phyloP scores from a whole-genome alignment of 345 rosid species.

The Gossypioides kirkii region DNA sequence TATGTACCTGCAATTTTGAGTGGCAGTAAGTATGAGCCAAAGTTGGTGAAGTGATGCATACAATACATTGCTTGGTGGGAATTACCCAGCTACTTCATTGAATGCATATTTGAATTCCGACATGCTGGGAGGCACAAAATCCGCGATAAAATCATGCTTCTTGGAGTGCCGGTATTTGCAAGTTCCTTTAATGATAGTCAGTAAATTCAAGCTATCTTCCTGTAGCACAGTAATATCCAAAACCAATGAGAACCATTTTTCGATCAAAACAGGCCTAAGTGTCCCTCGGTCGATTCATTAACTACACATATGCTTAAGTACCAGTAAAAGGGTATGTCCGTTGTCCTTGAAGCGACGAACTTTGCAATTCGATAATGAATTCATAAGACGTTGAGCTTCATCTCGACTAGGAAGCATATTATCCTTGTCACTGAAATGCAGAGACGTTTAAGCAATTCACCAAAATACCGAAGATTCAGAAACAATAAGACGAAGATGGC shows the following conservation, averaged over 20 bases:
- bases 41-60: not conserved
- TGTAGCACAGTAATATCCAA: not conserved
- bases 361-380: not conserved
- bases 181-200: slow-evolving; percentile 3
- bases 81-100: not conserved
- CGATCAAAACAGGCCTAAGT: not conserved
- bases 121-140: not conserved
- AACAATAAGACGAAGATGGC: not conserved
- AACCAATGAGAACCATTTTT: not conserved
- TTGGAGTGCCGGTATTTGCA: not conserved
- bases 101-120: not conserved
- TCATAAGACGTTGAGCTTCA: not conserved
- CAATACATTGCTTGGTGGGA: not conserved
- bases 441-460: not conserved
- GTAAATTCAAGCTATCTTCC: slow-evolving; percentile 2
- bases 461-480: not conserved
- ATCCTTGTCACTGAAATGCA: not conserved
- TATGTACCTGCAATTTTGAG: slow-evolving; percentile 33
- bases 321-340: not conserved
- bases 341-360: not conserved
- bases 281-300: not conserved
- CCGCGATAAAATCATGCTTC: not conserved
- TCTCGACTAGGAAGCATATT: not conserved
- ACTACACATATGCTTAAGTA: not conserved
- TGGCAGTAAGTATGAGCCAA: slow-evolving; percentile 10